These are phyloP conservation scores for Pyrenochaeta sp. DNA, from an alignment of 2,329 filamentous ascomycete species.

Conservation along the genomic window DNA sequence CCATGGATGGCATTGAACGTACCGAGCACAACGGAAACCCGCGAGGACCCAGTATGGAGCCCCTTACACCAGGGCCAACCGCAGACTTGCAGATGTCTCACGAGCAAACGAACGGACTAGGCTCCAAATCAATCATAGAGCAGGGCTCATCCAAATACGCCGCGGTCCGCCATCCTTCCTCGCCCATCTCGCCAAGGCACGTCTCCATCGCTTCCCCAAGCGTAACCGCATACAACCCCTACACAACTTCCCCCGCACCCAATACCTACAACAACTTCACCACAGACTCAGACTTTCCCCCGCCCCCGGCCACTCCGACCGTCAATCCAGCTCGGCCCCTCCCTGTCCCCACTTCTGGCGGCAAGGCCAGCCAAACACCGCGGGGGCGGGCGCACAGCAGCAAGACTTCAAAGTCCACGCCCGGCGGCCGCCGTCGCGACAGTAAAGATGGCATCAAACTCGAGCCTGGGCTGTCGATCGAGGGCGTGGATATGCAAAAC, in stretches of 20 bases:
- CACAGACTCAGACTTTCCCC: slow-evolving; percentile 29
- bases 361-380: slow-evolving; percentile 32
- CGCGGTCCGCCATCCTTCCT: slow-evolving; percentile 22
- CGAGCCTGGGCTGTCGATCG: slow-evolving; percentile 28
- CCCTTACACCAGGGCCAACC: slow-evolving; percentile 35
- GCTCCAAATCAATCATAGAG: slow-evolving; percentile 10
- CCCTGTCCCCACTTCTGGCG: slow-evolving; percentile 15
- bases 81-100: slow-evolving; percentile 14
- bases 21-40: slow-evolving; percentile 15
- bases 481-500: slow-evolving; percentile 19
- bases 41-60: slow-evolving; percentile 31
- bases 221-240: slow-evolving; percentile 3
- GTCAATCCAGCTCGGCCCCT: slow-evolving; percentile 9
- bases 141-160: background rate
- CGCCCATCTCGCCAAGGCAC: slow-evolving; percentile 29
- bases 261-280: slow-evolving; percentile 33
- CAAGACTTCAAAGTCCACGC: slow-evolving; percentile 40
- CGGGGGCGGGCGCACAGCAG: slow-evolving; percentile 28
- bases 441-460: slow-evolving; percentile 39
- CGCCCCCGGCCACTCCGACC: slow-evolving; percentile 23
- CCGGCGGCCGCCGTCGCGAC: slow-evolving; percentile 18
- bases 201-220: slow-evolving; percentile 18
- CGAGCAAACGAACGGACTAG: slow-evolving; percentile 19
- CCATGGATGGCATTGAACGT: slow-evolving; percentile 25
- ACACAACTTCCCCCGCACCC: slow-evolving; percentile 14